Conservation (phyloP, 164 flowering plant species). For the Paratinospora sagittata region DNA sequence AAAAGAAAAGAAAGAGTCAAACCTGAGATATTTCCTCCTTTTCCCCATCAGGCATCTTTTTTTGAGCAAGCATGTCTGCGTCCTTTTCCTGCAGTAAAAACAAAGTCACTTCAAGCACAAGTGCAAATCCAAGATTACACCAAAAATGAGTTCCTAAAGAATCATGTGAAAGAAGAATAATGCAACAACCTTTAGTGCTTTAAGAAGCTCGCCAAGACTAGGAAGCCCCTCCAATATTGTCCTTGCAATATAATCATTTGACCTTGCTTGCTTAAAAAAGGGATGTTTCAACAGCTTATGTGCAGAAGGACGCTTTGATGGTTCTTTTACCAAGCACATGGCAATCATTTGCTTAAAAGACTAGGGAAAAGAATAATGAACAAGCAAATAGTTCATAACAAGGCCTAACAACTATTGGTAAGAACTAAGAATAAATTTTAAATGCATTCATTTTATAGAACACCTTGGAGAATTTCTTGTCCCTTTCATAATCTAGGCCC, state of each 20-base stretch:
- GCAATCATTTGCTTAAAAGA: constrained; percentile 98
- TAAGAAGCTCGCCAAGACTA: constrained; percentile 72
- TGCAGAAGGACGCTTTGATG: constrained; percentile 85
- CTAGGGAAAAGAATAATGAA: constrained; percentile 26
- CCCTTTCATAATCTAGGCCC: constrained; percentile 81
- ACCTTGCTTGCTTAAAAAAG: constrained; percentile 87
- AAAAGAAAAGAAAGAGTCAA: constrained; percentile 5
- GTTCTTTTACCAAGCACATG: constrained; percentile 94
- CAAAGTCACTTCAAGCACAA: constrained; percentile 8
- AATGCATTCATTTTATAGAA: no score
- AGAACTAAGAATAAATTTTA: no score
- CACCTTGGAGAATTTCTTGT: constrained; percentile 86
- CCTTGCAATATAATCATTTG: constrained; percentile 72
- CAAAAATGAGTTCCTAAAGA: background rate
- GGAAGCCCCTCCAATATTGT: constrained; percentile 84
- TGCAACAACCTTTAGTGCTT: constrained; percentile 60
- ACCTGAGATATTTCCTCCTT: constrained; percentile 97
- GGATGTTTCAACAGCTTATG: constrained; percentile 75
- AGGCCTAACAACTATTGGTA: background rate
- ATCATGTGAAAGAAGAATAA: background rate
- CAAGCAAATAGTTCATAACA: background rate
- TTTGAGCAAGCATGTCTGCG: constrained; percentile 86
- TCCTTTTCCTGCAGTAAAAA: constrained; percentile 56
- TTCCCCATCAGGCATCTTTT: constrained; percentile 85
- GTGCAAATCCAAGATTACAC: background rate